A percentile compares a stretch with the other conserved stretches of the same genome.
These are phyloP conservation scores for Gomphus bonarii DNA, from an alignment of 1,284 basidiomycete species.

Conservation along the genomic window DNA sequence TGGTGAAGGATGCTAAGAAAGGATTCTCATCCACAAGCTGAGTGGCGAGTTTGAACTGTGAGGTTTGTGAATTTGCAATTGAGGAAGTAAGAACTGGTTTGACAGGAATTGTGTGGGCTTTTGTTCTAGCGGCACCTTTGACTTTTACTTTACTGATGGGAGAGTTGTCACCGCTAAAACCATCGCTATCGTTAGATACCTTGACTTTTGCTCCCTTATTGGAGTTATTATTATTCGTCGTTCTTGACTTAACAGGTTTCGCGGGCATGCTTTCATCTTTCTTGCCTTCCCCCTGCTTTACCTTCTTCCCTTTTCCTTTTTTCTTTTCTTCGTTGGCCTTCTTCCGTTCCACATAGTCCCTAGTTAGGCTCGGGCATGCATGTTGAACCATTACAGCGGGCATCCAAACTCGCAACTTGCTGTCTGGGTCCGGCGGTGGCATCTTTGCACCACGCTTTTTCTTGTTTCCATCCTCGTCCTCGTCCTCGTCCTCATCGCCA, in stretches of 20 bases:
- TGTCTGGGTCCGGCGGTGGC: conserved; percentile 35
- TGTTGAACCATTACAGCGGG: conserved; percentile 63
- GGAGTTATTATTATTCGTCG: neutral
- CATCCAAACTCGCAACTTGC: conserved; percentile 58
- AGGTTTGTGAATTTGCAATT: neutral
- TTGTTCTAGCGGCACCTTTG: neutral
- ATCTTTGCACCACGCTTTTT: conserved; percentile 28
- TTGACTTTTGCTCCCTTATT: neutral
- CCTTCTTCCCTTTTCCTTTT: conserved; percentile 12
- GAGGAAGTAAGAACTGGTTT: neutral
- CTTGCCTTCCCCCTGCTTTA: conserved; percentile 14
- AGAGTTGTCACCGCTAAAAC: neutral
- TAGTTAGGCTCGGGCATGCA: conserved; percentile 52
- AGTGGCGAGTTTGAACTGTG: neutral
- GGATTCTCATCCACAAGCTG: conserved; percentile 4
- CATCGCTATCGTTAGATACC: neutral
- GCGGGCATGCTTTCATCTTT: neutral
- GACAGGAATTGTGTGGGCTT: neutral
- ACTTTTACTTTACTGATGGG: neutral
- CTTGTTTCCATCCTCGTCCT: conserved; percentile 20
- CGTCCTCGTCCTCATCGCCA: conserved; percentile 23
- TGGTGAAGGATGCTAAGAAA: neutral
- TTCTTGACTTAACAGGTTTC: neutral
- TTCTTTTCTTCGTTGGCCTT: conserved; percentile 37
- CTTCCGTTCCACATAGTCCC: conserved; percentile 44